A percentile compares a stretch with the other conserved stretches of the same genome.
Conservation (phyloP, 306 rosid species). For the Casuarina cunninghamiana region DNA sequence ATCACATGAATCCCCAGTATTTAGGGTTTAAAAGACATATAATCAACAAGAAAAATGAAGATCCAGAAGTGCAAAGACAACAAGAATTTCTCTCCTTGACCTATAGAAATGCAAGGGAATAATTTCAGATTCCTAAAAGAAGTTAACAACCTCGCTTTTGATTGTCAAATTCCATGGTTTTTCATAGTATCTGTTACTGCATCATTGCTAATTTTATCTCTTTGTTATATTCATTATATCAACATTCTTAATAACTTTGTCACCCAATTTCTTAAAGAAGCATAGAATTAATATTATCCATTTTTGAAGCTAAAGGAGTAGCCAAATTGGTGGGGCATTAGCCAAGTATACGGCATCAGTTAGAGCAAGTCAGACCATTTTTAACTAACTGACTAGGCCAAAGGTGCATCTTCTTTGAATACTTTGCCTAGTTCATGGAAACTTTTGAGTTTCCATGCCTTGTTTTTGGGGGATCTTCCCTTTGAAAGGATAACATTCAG, state of each 20-base stretch:
- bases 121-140: too few species aligned
- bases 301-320: not conserved
- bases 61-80: too few species aligned
- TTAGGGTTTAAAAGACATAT: too few species aligned
- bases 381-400: not conserved
- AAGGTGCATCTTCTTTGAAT: not conserved
- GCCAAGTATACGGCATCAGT: not conserved
- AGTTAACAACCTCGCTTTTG: too few species aligned
- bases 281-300: not conserved
- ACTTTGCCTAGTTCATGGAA: not conserved
- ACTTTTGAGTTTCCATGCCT: not conserved
- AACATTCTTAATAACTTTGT: too few species aligned
- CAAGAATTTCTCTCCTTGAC: too few species aligned
- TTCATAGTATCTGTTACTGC: not conserved
- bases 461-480: not conserved
- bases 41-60: too few species aligned
- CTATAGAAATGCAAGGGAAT: too few species aligned
- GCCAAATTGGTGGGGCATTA: not conserved
- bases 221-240: not conserved
- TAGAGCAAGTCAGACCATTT: slow-evolving; percentile 1
- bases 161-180: not conserved
- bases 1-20: too few species aligned
- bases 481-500: not conserved
- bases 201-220: not conserved
- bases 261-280: not conserved